Evolutionary conservation across 345 rosid species (phyloP).

Genomic region (Rhodamnia rubescens): DNA sequence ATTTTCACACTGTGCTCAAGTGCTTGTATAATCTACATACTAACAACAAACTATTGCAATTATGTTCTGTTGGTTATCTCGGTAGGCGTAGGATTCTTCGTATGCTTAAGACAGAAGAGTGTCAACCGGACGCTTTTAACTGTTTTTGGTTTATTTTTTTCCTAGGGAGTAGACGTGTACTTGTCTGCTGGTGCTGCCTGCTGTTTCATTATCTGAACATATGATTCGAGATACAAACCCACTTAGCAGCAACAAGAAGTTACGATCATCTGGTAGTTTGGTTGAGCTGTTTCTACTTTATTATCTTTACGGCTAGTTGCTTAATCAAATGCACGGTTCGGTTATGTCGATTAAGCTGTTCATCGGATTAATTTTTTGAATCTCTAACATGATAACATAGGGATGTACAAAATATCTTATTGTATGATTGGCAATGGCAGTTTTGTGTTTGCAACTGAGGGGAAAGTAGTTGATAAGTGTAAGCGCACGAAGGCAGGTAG

Average conservation of each 20-base stretch:
- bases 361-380: neutral
- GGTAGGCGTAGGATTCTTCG: neutral
- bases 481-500: neutral
- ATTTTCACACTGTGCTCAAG: neutral
- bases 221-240: neutral
- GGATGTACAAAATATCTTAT: neutral
- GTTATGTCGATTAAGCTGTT: neutral
- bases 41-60: neutral
- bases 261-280: neutral
- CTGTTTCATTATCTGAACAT: neutral
- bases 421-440: neutral
- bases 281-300: neutral
- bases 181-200: neutral
- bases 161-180: neutral
- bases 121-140: neutral
- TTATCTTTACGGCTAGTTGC: neutral
- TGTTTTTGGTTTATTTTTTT: neutral
- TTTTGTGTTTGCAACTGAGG: neutral
- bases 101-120: neutral
- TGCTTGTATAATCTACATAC: neutral
- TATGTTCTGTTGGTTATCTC: neutral
- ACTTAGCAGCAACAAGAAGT: neutral
- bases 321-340: neutral
- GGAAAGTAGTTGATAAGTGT: neutral
- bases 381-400: neutral